Percentiles rank a stretch among this genome's conserved stretches.
phyloP scores from a whole-genome alignment of 2,329 filamentous ascomycete genomes.

The Fusarium abutilonis region DNA sequence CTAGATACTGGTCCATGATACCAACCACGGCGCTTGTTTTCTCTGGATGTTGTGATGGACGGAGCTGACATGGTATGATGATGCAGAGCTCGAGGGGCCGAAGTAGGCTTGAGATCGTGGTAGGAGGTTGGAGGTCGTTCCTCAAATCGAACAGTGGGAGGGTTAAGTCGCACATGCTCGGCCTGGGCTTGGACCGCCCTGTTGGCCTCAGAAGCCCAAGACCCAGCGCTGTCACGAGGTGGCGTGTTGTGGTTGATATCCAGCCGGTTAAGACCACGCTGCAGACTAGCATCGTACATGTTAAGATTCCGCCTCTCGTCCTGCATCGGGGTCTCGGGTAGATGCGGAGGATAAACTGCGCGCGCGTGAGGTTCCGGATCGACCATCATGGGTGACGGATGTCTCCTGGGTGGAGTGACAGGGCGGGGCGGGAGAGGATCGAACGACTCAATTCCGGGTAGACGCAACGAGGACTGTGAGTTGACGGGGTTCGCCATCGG shows the following conservation, averaged over 20 bases:
- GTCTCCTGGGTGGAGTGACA: slow-evolving; percentile 69
- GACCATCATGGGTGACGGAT: slow-evolving; percentile 80
- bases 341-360: slow-evolving; percentile 42
- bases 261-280: slow-evolving; percentile 72
- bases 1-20: slow-evolving; percentile 66
- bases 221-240: slow-evolving; percentile 61
- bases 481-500: slow-evolving; percentile 58
- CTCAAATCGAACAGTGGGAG: slow-evolving; percentile 65
- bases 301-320: slow-evolving; percentile 63
- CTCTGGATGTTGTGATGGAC: slow-evolving; percentile 64
- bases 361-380: slow-evolving; percentile 62
- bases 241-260: slow-evolving; percentile 68
- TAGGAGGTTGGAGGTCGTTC: slow-evolving; percentile 54
- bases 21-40: slow-evolving; percentile 75
- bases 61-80: slow-evolving; percentile 71
- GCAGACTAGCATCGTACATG: slow-evolving; percentile 72
- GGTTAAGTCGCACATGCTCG: slow-evolving; percentile 59
- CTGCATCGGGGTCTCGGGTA: slow-evolving; percentile 46
- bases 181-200: slow-evolving; percentile 65
- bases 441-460: slow-evolving; percentile 93
- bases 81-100: slow-evolving; percentile 52
- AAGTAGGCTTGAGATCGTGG: slow-evolving; percentile 46
- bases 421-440: slow-evolving; percentile 76
- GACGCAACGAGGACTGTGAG: slow-evolving; percentile 69
- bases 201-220: slow-evolving; percentile 67